Base-by-base conservation (phyloP, 129 eudicot genomes). In the Helichrysum umbraculigerum region DNA sequence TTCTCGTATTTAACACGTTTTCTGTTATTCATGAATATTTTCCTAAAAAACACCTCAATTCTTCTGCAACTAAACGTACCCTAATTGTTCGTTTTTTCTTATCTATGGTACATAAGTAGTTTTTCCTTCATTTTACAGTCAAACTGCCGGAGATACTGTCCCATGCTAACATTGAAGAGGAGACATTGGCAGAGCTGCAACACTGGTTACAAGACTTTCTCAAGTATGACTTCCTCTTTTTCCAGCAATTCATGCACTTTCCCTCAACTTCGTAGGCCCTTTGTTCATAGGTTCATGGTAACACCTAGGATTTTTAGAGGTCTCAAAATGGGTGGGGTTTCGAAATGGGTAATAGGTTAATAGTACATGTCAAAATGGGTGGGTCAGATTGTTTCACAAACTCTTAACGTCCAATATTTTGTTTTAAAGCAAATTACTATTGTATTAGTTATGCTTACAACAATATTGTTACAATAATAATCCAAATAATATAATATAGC, bases 71-170 rank as follows among this genome's bases (percentile, higher is more conserved):
- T 42, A 42, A 42, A 9, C 3, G 15, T 42, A 42, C 50, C 50
- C 50, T 42, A 10, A 42, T 0, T 42, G 50, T 42, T 42, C 50
- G 17, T 2, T 34, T 28, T 66, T 66, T 66, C 25, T 17, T 66
- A 2, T 32, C 22, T 66, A n/a, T 54, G 41, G 34, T 54, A 72
- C 44, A 16, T 17, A 4, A 39, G 63, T 10, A 21, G 20, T 7
- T 70, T 42, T 58, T 65, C 6, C 7, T 54, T 54, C 60, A 20
- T 25, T 62, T 73, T 79, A 78, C 87, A 90, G 96, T 88, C 41
- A 90, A 90, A 80, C 70, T 90, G 73, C 96, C 96, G 0, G 91
- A 86, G 80, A 64, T 90, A 71, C 67, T 90, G 42, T 70, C 73
- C 30, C 35, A 78, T 68, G 79, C 87, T 68, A 83, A 73, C 33